Evolutionary conservation across 164 flowering plant genomes (phyloP).

Genomic region (Cinnamomum chago): DNA sequence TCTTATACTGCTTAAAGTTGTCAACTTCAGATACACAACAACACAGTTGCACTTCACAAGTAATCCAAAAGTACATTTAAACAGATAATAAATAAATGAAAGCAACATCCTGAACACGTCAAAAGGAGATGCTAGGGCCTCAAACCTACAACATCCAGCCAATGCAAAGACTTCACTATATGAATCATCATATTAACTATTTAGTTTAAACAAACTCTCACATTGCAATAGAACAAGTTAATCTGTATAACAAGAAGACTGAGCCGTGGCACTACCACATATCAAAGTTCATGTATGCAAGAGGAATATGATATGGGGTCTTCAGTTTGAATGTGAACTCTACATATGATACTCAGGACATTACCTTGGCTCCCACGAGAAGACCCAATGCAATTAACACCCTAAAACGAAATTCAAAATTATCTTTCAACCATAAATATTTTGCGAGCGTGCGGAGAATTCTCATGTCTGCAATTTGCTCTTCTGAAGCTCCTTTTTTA

Average conservation of each 20-base stretch:
- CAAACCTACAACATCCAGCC: background rate
- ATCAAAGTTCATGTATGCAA: background rate
- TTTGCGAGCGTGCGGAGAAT: slow-evolving; percentile 71
- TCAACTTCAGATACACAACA: too few species aligned
- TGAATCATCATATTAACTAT: too few species aligned
- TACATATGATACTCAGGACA: background rate
- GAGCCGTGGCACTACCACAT: background rate
- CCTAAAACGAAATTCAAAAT: slow-evolving; percentile 68
- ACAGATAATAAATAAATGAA: too few species aligned
- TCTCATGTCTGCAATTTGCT: slow-evolving; percentile 48
- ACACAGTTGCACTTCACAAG: too few species aligned
- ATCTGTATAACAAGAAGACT: background rate
- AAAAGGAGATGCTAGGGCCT: background rate
- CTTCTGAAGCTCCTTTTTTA: slow-evolving; percentile 22
- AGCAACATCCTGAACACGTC: background rate
- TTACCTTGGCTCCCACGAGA: slow-evolving; percentile 79
- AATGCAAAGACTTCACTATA: too few species aligned
- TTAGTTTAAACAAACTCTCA: background rate
- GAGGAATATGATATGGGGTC: background rate
- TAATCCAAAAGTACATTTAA: too few species aligned
- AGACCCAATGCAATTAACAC: slow-evolving; percentile 73
- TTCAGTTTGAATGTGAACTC: background rate
- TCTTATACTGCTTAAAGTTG: too few species aligned
- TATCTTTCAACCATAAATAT: slow-evolving; percentile 91
- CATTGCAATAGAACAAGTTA: background rate